Evolutionary conservation across 345 rosid genomes (phyloP).

Genomic region (Eucalyptus marginata): DNA sequence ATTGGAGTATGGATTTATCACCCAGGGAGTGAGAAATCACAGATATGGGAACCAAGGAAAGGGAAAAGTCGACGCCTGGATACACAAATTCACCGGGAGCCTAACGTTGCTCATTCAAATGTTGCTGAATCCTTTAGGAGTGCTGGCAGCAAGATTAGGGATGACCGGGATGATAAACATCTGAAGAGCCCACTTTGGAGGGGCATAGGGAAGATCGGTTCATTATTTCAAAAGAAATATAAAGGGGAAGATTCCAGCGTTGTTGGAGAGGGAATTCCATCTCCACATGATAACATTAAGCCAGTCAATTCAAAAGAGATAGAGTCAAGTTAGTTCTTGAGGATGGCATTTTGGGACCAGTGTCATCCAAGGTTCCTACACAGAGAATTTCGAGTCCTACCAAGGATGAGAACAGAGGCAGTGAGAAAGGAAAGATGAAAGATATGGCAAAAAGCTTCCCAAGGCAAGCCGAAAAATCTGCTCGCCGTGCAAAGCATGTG

Average conservation of each 20-base stretch:
- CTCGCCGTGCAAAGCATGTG: conserved; percentile 35
- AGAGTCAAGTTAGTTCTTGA: conserved; percentile 38
- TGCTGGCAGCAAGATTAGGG: conserved; percentile 36
- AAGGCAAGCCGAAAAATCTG: conserved; percentile 52
- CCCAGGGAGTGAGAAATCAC: conserved; percentile 72
- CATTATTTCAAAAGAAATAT: conserved; percentile 28
- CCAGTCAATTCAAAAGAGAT: conserved; percentile 29
- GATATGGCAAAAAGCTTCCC: conserved; percentile 39
- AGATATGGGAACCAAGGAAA: conserved; percentile 81
- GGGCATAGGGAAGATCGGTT: conserved; percentile 41
- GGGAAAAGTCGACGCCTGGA: conserved; percentile 49
- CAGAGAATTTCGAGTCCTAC: conserved; percentile 14
- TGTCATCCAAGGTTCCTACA: conserved; percentile 12
- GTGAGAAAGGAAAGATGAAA: conserved; percentile 33
- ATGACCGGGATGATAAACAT: conserved; percentile 25
- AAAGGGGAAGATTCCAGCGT: conserved; percentile 26
- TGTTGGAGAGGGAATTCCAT: conserved; percentile 21
- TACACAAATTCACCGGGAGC: conserved; percentile 19
- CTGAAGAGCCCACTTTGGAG: conserved; percentile 14
- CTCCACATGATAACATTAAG: conserved; percentile 41
- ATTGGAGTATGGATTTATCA: conserved; percentile 86
- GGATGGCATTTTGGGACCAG: conserved; percentile 21
- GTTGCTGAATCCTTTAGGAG: neutral
- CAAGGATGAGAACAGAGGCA: conserved; percentile 17
- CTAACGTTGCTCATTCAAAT: neutral